A percentile compares a stretch with the other conserved stretches of the same genome.
These are phyloP conservation scores for Bathelium albidoporum DNA, from an alignment of 495 filamentous ascomycete species.

Conservation along the genomic window DNA sequence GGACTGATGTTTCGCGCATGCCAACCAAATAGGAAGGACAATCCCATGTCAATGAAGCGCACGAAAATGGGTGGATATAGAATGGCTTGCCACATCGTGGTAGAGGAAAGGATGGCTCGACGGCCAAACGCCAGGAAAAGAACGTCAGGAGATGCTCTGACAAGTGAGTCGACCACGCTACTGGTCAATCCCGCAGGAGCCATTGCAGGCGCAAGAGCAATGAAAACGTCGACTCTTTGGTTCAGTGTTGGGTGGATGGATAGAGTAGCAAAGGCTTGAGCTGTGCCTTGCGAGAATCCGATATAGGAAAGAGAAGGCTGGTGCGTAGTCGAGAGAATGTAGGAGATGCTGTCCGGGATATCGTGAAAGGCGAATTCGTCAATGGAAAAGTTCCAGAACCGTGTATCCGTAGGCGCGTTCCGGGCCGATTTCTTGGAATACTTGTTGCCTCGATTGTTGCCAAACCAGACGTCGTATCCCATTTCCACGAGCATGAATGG, in stretches of 20 bases:
- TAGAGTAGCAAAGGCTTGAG: conserved; percentile 92
- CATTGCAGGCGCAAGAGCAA: conserved; percentile 96
- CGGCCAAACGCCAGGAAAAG: conserved; percentile 93
- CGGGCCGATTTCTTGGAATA: conserved; percentile 89
- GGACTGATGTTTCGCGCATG: conserved; percentile 71
- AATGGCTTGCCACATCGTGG: conserved; percentile 95
- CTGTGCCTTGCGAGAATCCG: conserved; percentile 93
- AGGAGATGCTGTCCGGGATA: conserved; percentile 87
- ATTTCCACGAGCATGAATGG: conserved; percentile 84
- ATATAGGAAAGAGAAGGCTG: conserved; percentile 88
- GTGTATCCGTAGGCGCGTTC: conserved; percentile 57
- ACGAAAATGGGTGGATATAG: conserved; percentile 92
- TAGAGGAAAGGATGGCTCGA: conserved; percentile 79
- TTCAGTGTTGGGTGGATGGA: conserved; percentile 89
- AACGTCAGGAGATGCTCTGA: conserved; percentile 88
- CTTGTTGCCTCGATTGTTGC: conserved; percentile 96
- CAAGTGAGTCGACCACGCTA: conserved; percentile 77
- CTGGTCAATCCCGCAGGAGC: conserved; percentile 83
- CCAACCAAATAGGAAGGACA: conserved; percentile 85
- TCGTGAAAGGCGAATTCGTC: conserved; percentile 97
- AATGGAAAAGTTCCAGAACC: conserved; percentile 96
- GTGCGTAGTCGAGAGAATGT: conserved; percentile 74
- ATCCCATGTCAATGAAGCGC: conserved; percentile 71
- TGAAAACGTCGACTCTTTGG: conserved; percentile 88
- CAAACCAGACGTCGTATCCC: conserved; percentile 96